phyloP scores from a whole-genome alignment of 2,329 filamentous ascomycete genomes.

The Claviceps sp. region DNA sequence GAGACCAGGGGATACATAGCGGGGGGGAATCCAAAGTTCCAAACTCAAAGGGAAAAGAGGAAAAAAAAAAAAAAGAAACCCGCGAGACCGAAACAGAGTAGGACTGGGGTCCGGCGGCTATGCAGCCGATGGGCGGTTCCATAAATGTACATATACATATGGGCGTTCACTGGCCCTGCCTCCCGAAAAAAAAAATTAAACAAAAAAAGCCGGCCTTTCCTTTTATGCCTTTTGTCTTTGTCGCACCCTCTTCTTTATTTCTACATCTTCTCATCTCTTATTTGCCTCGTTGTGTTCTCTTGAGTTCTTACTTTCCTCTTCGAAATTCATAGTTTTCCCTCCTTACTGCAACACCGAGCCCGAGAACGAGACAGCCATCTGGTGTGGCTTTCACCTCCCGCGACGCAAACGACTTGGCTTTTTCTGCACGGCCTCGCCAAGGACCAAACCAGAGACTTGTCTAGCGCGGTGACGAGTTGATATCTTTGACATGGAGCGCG shows the following conservation, averaged over 20 bases:
- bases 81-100: not conserved
- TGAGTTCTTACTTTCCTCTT: not conserved
- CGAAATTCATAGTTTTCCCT: too few relatives aligned
- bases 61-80: not conserved
- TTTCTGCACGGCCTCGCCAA: too few relatives aligned
- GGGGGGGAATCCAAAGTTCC: not conserved
- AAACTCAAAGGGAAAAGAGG: not conserved
- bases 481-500: slow-evolving; percentile 9
- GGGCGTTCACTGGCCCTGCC: not conserved
- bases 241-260: not conserved
- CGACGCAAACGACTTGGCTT: too few relatives aligned
- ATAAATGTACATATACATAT: not conserved
- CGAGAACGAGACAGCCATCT: too few relatives aligned
- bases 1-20: not conserved
- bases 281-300: slow-evolving; percentile 1
- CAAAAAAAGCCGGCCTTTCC: not conserved
- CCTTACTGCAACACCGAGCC: too few relatives aligned
- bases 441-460: too few relatives aligned
- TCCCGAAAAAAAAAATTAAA: not conserved
- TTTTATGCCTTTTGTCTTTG: not conserved
- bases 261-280: not conserved
- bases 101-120: slow-evolving; percentile 1
- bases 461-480: too few relatives aligned
- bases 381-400: too few relatives aligned
- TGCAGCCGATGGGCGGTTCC: not conserved